Evolutionary conservation across 75 land plant species (phyloP), one percentile per base, ranked within the genome.

Genomic region (Pinus tabuliformis): DNA sequence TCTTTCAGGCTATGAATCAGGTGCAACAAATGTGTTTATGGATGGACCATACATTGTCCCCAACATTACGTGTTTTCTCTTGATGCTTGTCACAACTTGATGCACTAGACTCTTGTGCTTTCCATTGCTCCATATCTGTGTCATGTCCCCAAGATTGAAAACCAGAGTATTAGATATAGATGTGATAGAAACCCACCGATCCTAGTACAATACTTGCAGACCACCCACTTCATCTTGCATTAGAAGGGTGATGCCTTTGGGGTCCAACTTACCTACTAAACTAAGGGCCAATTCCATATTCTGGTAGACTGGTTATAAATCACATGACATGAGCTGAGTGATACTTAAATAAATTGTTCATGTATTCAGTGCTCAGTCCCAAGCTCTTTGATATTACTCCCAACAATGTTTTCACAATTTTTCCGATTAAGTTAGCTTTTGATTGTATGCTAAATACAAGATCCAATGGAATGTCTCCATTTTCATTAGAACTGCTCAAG

Each of bases 231-330:
- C 52, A 7, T 81, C 72, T 52, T 83, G 87, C 36, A 73, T 61
- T 24, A 86, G 82, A 33, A 87, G 65, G 45, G 87, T 87, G 66
- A 87, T 65, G 56, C 73, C 87, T 4, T 87, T 83, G 28, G 83
- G 87, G 54, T 87, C 89, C 11, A 83, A 81, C 71, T 87, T 87
- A 21, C 74, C 33, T 16, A 77, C 24, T 77, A 79, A 4, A 3
- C 90, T 90, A 42, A 81, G 86, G 12, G 91, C 86, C 33, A 88
- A 80, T 60, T 88, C 90, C 1, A 89, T 93, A 37, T 82, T 75
- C 0, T 93, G 94, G 72, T 90, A 92, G 1, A 88, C 78, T 9
- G 93, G 94, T 57, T 92, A 92, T 58, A 28, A 87, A 82, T 92
- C 87, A 0, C 85, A 75, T 54, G 92, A 87, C 89, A 90, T 82